Evolutionary conservation across 2,329 filamentous ascomycete species (phyloP).

Genomic region (Cladophialophora chaetospira): DNA sequence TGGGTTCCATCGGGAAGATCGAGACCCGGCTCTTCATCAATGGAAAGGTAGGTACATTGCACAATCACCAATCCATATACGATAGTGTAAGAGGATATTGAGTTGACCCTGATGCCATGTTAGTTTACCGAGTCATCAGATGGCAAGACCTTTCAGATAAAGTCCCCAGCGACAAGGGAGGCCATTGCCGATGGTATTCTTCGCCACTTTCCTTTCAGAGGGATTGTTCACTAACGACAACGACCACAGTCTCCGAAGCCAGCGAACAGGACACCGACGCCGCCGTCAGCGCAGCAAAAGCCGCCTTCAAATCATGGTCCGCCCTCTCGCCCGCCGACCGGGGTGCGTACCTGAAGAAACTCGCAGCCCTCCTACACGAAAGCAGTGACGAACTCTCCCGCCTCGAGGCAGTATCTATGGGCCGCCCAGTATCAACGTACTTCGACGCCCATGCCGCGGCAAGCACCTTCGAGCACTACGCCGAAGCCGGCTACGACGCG

Average conservation of each 20-base stretch:
- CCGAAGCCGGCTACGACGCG: conserved; percentile 32
- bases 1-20: conserved; percentile 31
- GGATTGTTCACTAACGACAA: neutral
- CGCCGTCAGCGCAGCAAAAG: conserved; percentile 42
- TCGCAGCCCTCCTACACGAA: conserved; percentile 38
- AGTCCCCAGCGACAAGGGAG: conserved; percentile 38
- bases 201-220: neutral
- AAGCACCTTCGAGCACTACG: conserved; percentile 24
- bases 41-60: conserved; percentile 33
- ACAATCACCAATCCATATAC: neutral
- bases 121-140: conserved; percentile 37
- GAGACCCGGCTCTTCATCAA: conserved; percentile 41
- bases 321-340: conserved; percentile 40
- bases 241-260: conserved; percentile 38
- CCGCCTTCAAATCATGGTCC: conserved; percentile 43
- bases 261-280: conserved; percentile 38
- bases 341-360: conserved; percentile 38
- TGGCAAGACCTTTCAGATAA: conserved; percentile 37
- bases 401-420: conserved; percentile 42
- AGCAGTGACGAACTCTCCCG: conserved; percentile 37
- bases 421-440: conserved; percentile 35
- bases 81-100: neutral
- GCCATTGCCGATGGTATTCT: conserved; percentile 35
- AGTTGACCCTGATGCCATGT: neutral
- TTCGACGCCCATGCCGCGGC: conserved; percentile 23